phyloP scores from a whole-genome alignment of 2,329 filamentous ascomycete genomes.

The Hypocreales sp. region DNA sequence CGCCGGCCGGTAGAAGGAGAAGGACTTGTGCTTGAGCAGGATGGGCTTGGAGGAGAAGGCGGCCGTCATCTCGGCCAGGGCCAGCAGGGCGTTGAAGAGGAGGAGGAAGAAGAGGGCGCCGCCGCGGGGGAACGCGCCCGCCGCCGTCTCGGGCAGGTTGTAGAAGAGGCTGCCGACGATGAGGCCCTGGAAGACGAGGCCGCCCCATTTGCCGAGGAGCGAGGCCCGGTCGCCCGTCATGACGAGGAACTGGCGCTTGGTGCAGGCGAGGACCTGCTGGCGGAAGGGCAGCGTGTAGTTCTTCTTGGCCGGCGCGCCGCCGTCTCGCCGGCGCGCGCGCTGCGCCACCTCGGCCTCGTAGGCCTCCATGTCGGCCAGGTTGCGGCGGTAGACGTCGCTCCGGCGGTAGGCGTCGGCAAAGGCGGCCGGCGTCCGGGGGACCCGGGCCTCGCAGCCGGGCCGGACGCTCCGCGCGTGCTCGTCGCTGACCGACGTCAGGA shows the following conservation, averaged over 20 bases:
- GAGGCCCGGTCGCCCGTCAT: slow-evolving; percentile 61
- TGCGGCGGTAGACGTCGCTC: slow-evolving; percentile 43
- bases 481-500: slow-evolving; percentile 65
- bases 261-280: slow-evolving; percentile 55
- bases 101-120: slow-evolving; percentile 34
- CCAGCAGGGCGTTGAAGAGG: slow-evolving; percentile 46
- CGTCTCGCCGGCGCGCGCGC: slow-evolving; percentile 22
- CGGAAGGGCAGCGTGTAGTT: slow-evolving; percentile 64
- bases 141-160: slow-evolving; percentile 41
- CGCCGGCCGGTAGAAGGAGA: slow-evolving; percentile 49
- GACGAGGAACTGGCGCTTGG: slow-evolving; percentile 65
- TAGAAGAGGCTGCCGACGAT: slow-evolving; percentile 73
- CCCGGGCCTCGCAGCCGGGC: slow-evolving; percentile 45
- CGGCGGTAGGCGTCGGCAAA: slow-evolving; percentile 49
- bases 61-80: slow-evolving; percentile 57
- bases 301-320: slow-evolving; percentile 53
- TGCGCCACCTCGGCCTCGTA: slow-evolving; percentile 47
- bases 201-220: slow-evolving; percentile 66
- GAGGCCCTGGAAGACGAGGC: slow-evolving; percentile 57
- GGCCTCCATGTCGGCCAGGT: slow-evolving; percentile 45
- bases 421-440: slow-evolving; percentile 55
- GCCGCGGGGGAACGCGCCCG: slow-evolving; percentile 44
- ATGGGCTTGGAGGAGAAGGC: slow-evolving; percentile 49
- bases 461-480: slow-evolving; percentile 55
- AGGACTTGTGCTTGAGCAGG: slow-evolving; percentile 54